Evolutionary conservation across 2,329 filamentous ascomycete genomes (phyloP).

Genomic region (Fusarium anthophilum): DNA sequence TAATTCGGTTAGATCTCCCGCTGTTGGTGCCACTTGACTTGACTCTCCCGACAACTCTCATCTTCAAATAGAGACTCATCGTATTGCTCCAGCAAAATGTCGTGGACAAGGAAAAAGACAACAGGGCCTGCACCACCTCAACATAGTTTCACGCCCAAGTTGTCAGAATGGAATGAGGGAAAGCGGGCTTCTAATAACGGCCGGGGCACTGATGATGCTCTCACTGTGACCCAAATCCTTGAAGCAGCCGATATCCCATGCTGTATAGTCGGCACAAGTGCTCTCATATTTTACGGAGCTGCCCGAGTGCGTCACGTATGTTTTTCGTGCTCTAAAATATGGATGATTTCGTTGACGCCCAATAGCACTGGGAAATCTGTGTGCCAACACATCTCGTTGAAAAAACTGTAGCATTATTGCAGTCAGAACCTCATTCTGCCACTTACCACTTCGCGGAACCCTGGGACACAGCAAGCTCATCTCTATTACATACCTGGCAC

Average conservation of each 20-base stretch:
- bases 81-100: neutral
- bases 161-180: neutral
- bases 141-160: fast-evolving
- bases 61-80: neutral
- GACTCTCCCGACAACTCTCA: neutral
- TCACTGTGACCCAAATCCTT: neutral
- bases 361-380: neutral
- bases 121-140: fast-evolving
- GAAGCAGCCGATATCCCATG: neutral
- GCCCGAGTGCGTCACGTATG: neutral
- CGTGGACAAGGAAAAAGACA: neutral
- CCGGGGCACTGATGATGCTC: neutral
- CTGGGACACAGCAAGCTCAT: neutral
- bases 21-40: neutral
- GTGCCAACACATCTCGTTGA: neutral
- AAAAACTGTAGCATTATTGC: neutral
- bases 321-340: fast-evolving
- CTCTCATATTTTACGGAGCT: conserved; percentile 5
- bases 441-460: neutral
- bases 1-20: neutral
- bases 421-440: neutral
- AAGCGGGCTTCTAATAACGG: neutral
- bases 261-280: neutral
- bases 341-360: fast-evolving
- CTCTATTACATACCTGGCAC: neutral